phyloP scores from a whole-genome alignment of 495 filamentous ascomycete genomes.

The Chaetomium fimeti region DNA sequence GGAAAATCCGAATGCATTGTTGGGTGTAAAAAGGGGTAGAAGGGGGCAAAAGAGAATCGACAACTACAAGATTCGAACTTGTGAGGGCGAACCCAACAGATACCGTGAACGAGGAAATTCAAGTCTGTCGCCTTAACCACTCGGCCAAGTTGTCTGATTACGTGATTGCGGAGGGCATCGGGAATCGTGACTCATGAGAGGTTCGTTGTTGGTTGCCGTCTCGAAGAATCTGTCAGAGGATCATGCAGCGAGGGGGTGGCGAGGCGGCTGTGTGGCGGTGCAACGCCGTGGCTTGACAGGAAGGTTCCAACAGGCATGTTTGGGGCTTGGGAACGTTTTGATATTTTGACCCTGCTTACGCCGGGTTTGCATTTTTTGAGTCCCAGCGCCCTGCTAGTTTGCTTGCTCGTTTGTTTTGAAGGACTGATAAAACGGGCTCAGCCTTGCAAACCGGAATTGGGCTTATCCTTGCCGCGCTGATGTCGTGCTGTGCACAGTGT shows the following conservation, averaged over 20 bases:
- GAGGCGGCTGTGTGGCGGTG: background rate
- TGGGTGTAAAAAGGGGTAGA: background rate
- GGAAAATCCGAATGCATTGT: background rate
- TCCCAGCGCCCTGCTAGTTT: background rate
- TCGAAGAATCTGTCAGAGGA: background rate
- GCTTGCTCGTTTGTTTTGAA: background rate
- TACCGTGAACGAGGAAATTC: constrained; percentile 29
- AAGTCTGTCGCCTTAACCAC: constrained; percentile 38
- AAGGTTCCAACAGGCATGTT: background rate
- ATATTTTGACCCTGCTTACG: background rate
- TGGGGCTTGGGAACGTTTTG: background rate
- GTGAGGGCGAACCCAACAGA: constrained; percentile 36
- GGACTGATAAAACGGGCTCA: background rate
- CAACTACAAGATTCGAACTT: constrained; percentile 35
- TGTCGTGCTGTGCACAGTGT: no score
- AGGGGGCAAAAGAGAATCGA: constrained; percentile 17
- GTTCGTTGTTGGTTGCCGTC: background rate
- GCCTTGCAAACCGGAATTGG: background rate
- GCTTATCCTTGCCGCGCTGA: background rate
- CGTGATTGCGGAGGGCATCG: constrained; percentile 1
- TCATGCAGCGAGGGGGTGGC: background rate
- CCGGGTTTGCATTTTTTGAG: background rate
- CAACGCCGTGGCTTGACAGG: background rate
- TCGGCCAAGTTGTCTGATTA: constrained; percentile 32
- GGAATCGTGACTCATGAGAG: constrained; percentile 5